A percentile compares a stretch with the other conserved stretches of the same genome.
Conservation (phyloP, 257 asterid species). For the Paraleonurus japonicus region DNA sequence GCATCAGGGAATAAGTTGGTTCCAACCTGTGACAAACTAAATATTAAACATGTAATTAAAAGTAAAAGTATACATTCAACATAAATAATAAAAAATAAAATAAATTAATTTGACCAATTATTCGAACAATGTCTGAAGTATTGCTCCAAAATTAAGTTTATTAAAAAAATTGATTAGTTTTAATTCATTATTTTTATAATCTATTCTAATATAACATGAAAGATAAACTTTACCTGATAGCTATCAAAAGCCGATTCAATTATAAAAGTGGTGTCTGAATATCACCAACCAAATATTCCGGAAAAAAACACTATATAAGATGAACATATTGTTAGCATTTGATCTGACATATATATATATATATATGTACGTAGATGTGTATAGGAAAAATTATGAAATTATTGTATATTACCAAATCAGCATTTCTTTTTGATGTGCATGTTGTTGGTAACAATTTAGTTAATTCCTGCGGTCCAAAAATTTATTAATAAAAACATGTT, state of each 20-base stretch:
- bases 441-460: constrained; percentile 24
- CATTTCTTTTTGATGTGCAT: constrained; percentile 30
- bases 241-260: constrained; percentile 40
- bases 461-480: constrained; percentile 17
- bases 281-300: constrained; percentile 27
- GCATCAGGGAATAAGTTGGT: background rate
- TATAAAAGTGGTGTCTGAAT: constrained; percentile 42
- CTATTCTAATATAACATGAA: no score
- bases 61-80: no score
- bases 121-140: no score
- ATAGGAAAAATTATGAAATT: no score
- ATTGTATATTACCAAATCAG: no score
- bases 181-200: no score
- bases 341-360: background rate
- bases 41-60: no score
- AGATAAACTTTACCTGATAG: constrained; percentile 33
- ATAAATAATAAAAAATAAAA: no score
- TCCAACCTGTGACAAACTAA: background rate
- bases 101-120: no score
- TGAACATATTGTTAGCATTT: background rate
- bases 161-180: background rate
- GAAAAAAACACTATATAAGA: constrained; percentile 40
- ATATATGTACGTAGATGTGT: no score
- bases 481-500: background rate
- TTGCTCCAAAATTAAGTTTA: background rate